phyloP scores from a whole-genome alignment of 352 stramenopile genomes.

The Globisporangium megalacanthum region DNA sequence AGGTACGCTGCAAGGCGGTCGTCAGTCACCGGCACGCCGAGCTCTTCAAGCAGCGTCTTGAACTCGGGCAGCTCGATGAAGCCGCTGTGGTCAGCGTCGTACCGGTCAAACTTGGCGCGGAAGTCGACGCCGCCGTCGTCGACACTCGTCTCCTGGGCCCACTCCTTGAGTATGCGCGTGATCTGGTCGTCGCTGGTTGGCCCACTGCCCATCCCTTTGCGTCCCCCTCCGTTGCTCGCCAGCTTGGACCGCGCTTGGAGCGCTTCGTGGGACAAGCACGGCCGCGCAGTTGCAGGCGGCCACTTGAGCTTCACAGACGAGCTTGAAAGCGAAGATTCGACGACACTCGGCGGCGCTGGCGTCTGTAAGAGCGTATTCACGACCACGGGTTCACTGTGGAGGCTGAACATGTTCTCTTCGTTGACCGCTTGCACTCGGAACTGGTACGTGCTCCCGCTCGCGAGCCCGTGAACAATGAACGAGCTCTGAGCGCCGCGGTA shows the following conservation, averaged over 20 bases:
- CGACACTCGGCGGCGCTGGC: slow-evolving; percentile 37
- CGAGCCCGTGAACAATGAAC: slow-evolving; percentile 76
- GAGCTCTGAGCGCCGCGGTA: slow-evolving; percentile 60
- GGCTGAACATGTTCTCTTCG: slow-evolving; percentile 57
- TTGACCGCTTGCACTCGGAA: slow-evolving; percentile 86
- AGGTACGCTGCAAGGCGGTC: slow-evolving; percentile 85
- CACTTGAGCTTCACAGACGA: slow-evolving; percentile 49
- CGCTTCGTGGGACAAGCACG: slow-evolving; percentile 47
- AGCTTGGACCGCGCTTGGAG: slow-evolving; percentile 29
- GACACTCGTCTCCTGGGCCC: slow-evolving; percentile 72
- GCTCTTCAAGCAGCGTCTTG: slow-evolving; percentile 76
- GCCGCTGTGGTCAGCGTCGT: slow-evolving; percentile 62
- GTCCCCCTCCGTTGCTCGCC: slow-evolving; percentile 10
- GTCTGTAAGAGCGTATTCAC: slow-evolving; percentile 85
- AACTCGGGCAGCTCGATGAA: slow-evolving; percentile 85
- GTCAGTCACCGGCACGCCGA: slow-evolving; percentile 72
- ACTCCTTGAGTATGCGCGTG: slow-evolving; percentile 77
- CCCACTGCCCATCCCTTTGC: background rate
- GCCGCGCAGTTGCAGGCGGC: slow-evolving; percentile 27
- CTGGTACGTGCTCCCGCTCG: slow-evolving; percentile 81
- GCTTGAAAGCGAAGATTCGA: slow-evolving; percentile 19
- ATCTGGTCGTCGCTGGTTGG: slow-evolving; percentile 51
- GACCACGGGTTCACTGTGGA: slow-evolving; percentile 65
- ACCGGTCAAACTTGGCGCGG: slow-evolving; percentile 64
- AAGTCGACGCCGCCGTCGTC: slow-evolving; percentile 72